Base-by-base conservation (phyloP, 23 red algal species). In the Rhodosorus marinus region DNA sequence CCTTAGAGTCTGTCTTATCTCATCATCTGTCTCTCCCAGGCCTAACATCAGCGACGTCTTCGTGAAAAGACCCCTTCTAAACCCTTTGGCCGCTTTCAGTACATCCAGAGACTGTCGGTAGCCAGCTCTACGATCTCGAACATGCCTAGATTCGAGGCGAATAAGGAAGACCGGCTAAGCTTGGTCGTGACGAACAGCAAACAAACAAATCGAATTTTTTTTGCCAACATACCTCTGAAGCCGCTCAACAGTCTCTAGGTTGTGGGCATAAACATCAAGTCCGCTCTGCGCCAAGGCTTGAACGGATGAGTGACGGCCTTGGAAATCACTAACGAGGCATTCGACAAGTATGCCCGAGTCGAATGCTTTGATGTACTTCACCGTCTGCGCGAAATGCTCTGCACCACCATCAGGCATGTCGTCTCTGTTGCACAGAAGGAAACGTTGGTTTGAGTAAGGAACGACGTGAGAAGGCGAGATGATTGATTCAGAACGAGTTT, bases 21-120 rank as follows among this genome's bases (percentile, higher is more conserved):
- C 88, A 0, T 46, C 63, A n/a, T 82, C 63, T 4, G 71, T 83
- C 34, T 95, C 88, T n/a, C 88, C 88, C 15, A 95, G 69, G 0
- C 88, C 88, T 14, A 95, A 64, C 88, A 95, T 95, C 29, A 95
- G 20, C 22, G 72, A 75, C 8, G 66, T 83, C 52, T 95, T 95
- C 21, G 88, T 95, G 15, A 68, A 70, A 41, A 95, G 49, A 31
- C 58, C 65, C 14, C 49, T 29, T 24, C 33, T 51, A 25, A 30
- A 33, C 5, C 62, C 8, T 40, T 84, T 84, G 21, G 88, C 88
- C 22, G 26, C 17, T 30, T 51, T 8, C 28, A 95, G 43, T 2
- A 79, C 67, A 8, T 20, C 9, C 46, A 95, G 43, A n/a, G 72
- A 81, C 49, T 84, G 79, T 4, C 67, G 41, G 60, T 95, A 95